Conservation (phyloP, 2,329 filamentous ascomycete species). For the Aspergillus phoenicis region DNA sequence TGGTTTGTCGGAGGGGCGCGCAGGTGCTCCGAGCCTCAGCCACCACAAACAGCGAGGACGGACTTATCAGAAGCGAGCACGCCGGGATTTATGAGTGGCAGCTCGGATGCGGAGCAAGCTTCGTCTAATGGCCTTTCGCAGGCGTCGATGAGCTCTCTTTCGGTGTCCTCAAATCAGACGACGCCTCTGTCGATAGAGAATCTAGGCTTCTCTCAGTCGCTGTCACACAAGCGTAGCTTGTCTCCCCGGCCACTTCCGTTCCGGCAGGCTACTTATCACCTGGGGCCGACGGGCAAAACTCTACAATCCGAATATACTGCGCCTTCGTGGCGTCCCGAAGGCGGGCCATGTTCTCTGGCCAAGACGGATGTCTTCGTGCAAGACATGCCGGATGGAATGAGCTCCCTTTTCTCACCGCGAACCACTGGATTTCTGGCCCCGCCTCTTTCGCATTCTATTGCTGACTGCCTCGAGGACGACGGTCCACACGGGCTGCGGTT, state of each 20-base stretch:
- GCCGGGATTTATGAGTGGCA: constrained; percentile 12
- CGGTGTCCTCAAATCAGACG: constrained; percentile 27
- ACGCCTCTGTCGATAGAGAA: constrained; percentile 31
- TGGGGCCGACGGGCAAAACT: constrained; percentile 16
- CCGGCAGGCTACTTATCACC: constrained; percentile 31
- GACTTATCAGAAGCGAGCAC: constrained; percentile 9
- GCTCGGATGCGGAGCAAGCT: constrained; percentile 19
- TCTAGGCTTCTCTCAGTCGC: constrained; percentile 26
- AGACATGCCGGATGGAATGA: constrained; percentile 37
- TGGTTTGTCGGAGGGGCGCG: constrained; percentile 37
- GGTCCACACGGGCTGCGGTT: constrained; percentile 17
- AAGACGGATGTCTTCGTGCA: constrained; percentile 43
- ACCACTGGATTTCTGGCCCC: constrained; percentile 47
- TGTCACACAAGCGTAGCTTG: constrained; percentile 36
- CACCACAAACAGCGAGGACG: constrained; percentile 23
- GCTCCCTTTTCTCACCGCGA: constrained; percentile 49
- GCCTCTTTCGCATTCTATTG: constrained; percentile 40
- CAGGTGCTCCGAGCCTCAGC: constrained; percentile 35
- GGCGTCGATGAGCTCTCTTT: constrained; percentile 28
- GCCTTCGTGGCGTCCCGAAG: constrained; percentile 25
- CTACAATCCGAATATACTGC: constrained; percentile 23
- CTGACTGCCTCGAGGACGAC: constrained; percentile 22
- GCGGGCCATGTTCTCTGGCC: constrained; percentile 31
- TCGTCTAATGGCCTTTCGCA: constrained; percentile 28
- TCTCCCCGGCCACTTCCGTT: constrained; percentile 43